These are phyloP conservation scores for Metschnikowia amazonensis DNA, from an alignment of 805 yeast species.

Conservation along the genomic window DNA sequence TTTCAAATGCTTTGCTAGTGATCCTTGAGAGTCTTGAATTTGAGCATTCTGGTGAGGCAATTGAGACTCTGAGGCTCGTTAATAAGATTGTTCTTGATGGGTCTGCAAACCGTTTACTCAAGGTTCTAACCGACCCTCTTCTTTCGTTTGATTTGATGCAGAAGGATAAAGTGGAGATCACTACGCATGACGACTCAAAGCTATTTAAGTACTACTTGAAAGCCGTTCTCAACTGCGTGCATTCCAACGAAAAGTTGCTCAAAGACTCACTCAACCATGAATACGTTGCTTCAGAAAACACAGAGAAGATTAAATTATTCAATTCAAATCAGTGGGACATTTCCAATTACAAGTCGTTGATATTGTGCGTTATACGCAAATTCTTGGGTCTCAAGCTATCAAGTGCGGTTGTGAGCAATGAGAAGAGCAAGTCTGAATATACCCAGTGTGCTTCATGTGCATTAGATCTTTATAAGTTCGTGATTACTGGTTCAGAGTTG, in stretches of 20 bases:
- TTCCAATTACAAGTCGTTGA: conserved; percentile 60
- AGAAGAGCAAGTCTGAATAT: conserved; percentile 17
- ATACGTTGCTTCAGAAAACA: conserved; percentile 51
- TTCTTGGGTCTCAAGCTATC: conserved; percentile 37
- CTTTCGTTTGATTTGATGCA: conserved; percentile 38
- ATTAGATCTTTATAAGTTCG: conserved; percentile 38
- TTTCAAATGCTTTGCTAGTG: conserved; percentile 62
- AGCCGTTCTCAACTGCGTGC: conserved; percentile 50
- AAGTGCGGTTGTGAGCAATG: conserved; percentile 20
- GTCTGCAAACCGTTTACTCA: conserved; percentile 56
- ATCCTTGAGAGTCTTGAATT: conserved; percentile 49
- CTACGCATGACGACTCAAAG: conserved; percentile 55
- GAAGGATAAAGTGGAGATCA: conserved; percentile 23
- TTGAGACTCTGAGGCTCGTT: conserved; percentile 49
- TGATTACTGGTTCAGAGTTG: conserved; percentile 56
- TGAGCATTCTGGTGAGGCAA: conserved; percentile 5
- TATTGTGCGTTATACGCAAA: conserved; percentile 43
- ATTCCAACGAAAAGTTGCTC: conserved; percentile 40
- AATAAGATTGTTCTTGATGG: conserved; percentile 45
- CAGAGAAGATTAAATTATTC: conserved; percentile 38
- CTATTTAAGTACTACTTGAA: conserved; percentile 60
- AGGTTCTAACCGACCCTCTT: conserved; percentile 54
- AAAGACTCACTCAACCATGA: conserved; percentile 53
- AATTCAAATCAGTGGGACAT: conserved; percentile 43
- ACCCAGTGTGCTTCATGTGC: conserved; percentile 33